Percentiles rank a stretch among this genome's conserved stretches.
phyloP scores from a whole-genome alignment of 2,329 filamentous ascomycete species.

The Pseudogymnoascus sp. region DNA sequence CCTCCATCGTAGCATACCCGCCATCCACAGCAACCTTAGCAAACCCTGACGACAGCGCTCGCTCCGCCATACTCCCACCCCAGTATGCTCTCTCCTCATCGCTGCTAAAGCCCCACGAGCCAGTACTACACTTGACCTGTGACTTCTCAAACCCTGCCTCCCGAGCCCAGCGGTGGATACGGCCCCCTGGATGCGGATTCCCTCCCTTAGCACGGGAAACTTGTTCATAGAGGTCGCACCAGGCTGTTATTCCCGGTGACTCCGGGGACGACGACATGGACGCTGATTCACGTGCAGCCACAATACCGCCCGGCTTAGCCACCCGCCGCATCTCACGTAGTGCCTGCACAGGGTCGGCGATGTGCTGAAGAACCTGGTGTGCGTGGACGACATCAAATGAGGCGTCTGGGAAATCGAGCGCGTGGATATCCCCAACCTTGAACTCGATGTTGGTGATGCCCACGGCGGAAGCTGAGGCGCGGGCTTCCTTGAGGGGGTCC shows the following conservation, averaged over 20 bases:
- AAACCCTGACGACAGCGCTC: conserved; percentile 25
- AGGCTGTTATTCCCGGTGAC: conserved; percentile 12
- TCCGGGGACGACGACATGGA: conserved; percentile 15
- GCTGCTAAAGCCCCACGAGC: conserved; percentile 13
- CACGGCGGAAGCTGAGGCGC: conserved; percentile 12
- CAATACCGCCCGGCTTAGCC: conserved; percentile 41
- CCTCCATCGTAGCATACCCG: conserved; percentile 26
- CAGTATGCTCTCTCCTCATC: conserved; percentile 9
- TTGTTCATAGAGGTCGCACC: conserved; percentile 8
- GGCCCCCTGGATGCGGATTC: conserved; percentile 11
- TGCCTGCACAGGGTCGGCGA: conserved; percentile 40
- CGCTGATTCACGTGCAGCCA: conserved; percentile 35
- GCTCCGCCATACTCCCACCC: conserved; percentile 17
- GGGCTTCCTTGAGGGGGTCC: conserved; percentile 14
- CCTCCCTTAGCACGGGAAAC: conserved; percentile 11
- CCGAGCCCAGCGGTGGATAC: conserved; percentile 13
- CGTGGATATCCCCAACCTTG: conserved; percentile 17
- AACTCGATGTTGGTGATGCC: conserved; percentile 20
- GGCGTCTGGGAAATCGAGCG: conserved; percentile 34
- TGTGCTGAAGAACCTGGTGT: conserved; percentile 50
- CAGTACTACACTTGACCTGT: conserved; percentile 10
- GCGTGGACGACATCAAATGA: conserved; percentile 52
- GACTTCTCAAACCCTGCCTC: conserved; percentile 13
- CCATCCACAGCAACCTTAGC: conserved; percentile 24
- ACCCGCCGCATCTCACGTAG: conserved; percentile 47